Conservation (phyloP, 169 alveolate species). For the Plasmodium knowlesi region DNA sequence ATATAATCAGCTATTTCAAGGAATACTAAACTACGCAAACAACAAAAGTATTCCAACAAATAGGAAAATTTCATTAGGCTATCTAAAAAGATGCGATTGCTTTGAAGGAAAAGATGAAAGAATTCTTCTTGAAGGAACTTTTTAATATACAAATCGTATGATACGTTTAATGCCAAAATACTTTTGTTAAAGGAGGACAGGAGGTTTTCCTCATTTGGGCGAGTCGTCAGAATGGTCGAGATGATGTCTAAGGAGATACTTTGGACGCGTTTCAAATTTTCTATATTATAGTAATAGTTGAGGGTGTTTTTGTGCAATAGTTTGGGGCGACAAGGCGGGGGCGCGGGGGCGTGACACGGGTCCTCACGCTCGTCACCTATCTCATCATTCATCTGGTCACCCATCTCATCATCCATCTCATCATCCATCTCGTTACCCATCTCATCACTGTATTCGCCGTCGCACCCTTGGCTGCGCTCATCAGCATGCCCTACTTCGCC, state of each 20-base stretch:
- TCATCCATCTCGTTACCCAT: background rate
- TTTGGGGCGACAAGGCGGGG: background rate
- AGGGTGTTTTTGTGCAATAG: conserved; percentile 70
- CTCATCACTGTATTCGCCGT: background rate
- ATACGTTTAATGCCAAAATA: conserved; percentile 50
- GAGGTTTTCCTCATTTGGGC: conserved; percentile 3
- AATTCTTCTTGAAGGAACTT: conserved; percentile 65
- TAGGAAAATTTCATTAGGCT: conserved; percentile 70
- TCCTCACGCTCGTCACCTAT: background rate
- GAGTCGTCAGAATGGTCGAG: conserved; percentile 23
- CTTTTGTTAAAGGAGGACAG: conserved; percentile 62
- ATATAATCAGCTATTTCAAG: conserved; percentile 72
- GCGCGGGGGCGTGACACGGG: background rate
- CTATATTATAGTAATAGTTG: conserved; percentile 59
- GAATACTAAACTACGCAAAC: conserved; percentile 74
- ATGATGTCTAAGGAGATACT: conserved; percentile 40
- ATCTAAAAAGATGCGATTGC: conserved; percentile 65
- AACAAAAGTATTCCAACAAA: conserved; percentile 55
- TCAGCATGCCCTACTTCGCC: background rate
- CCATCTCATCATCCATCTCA: too few relatives aligned
- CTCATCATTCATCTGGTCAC: too few relatives aligned
- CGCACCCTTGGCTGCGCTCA: background rate
- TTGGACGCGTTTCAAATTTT: conserved; percentile 11
- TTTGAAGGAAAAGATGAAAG: conserved; percentile 25
- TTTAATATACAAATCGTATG: conserved; percentile 64